Conservation (phyloP, 2,329 filamentous ascomycete genomes). For the Curvularia sp. region DNA sequence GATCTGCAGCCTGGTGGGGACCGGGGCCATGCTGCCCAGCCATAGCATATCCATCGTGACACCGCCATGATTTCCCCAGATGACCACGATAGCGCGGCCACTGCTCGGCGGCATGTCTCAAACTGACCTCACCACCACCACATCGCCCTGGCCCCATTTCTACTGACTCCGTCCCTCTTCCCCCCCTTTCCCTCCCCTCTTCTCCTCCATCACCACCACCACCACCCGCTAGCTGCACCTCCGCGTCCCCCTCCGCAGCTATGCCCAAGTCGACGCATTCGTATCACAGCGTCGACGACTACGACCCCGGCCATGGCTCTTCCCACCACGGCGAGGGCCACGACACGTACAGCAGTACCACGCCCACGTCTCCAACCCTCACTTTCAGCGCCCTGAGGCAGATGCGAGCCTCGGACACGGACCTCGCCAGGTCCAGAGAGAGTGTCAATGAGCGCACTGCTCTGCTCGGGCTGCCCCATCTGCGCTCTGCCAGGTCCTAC, state of each 20-base stretch:
- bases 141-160: constrained; percentile 1
- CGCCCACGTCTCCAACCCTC: constrained; percentile 43
- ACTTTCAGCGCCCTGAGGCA: constrained; percentile 39
- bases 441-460: constrained; percentile 57
- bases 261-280: constrained; percentile 49
- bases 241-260: constrained; percentile 15
- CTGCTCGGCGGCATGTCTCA: constrained; percentile 19
- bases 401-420: constrained; percentile 45
- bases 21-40: constrained; percentile 17
- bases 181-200: background rate
- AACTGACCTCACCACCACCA: constrained; percentile 19
- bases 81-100: constrained; percentile 32
- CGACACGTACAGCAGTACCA: constrained; percentile 45
- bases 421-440: constrained; percentile 42
- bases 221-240: background rate
- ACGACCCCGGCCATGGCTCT: constrained; percentile 45
- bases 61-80: constrained; percentile 32
- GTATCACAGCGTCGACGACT: constrained; percentile 45
- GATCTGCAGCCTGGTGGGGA: constrained; percentile 18
- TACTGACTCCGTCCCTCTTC: constrained; percentile 9
- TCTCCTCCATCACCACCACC: background rate
- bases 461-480: constrained; percentile 51
- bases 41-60: constrained; percentile 27
- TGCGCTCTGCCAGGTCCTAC: constrained; percentile 48
- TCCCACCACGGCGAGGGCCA: constrained; percentile 39